A percentile compares a stretch with the other conserved stretches of the same genome.
Evolutionary conservation across 2,329 filamentous ascomycete genomes (phyloP).

Genomic region (Akanthomyces dipterigenus): DNA sequence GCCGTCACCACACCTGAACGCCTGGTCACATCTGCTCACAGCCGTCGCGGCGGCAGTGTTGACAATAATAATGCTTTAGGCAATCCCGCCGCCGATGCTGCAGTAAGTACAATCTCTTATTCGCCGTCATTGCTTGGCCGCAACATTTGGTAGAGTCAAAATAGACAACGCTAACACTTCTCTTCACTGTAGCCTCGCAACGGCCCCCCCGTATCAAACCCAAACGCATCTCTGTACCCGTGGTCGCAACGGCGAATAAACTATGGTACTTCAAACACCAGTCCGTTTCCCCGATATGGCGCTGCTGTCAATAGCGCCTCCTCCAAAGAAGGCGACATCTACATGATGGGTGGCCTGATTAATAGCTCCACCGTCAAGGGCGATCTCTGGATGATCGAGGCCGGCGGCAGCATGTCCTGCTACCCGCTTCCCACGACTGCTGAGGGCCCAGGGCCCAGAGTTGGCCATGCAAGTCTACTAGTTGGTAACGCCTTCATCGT

Average conservation of each 20-base stretch:
- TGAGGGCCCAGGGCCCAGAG: conserved; percentile 89
- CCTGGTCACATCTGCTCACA: conserved; percentile 39
- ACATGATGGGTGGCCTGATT: conserved; percentile 94
- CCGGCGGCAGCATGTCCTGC: conserved; percentile 78
- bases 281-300: conserved; percentile 93
- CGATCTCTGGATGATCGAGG: conserved; percentile 96
- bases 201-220: conserved; percentile 41
- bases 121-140: not conserved
- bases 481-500: conserved; percentile 99
- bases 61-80: conserved; percentile 36
- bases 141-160: not conserved
- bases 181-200: conserved; percentile 45
- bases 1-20: conserved; percentile 52
- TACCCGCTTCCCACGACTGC: conserved; percentile 87
- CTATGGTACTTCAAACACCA: conserved; percentile 73
- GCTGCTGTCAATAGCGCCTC: conserved; percentile 88
- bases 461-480: conserved; percentile 87
- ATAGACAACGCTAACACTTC: not conserved
- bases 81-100: conserved; percentile 28
- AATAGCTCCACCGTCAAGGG: conserved; percentile 94
- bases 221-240: conserved; percentile 80
- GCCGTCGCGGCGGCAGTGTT: conserved; percentile 45
- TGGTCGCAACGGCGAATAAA: conserved; percentile 90
- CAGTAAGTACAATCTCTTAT: conserved; percentile 30
- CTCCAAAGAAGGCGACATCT: conserved; percentile 95